Evolutionary conservation across 805 yeast genomes (phyloP).

Genomic region (Allodekkera sacchari): DNA sequence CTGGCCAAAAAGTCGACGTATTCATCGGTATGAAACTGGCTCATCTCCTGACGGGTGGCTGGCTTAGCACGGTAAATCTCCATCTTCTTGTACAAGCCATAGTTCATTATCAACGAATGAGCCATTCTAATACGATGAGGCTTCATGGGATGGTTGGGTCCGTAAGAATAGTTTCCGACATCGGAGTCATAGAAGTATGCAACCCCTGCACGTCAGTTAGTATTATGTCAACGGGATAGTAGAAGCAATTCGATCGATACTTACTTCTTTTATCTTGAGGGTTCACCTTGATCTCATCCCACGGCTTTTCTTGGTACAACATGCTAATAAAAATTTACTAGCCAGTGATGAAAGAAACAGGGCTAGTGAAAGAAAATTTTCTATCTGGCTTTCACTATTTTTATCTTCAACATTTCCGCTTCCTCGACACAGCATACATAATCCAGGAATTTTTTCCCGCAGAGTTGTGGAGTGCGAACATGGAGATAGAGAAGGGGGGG

Average conservation of each 20-base stretch:
- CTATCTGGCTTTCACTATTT: not conserved
- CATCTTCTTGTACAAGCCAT: constrained; percentile 94
- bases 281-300: constrained; percentile 52
- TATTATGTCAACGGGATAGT: not conserved
- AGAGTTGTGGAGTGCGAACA: too few species aligned
- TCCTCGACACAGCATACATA: too few species aligned
- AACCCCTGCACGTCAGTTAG: constrained; percentile 32
- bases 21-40: constrained; percentile 97
- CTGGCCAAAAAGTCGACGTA: constrained; percentile 87
- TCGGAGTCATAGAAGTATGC: constrained; percentile 85
- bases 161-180: constrained; percentile 96
- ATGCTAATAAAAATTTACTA: too few species aligned
- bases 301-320: constrained; percentile 48
- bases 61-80: constrained; percentile 96
- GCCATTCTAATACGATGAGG: constrained; percentile 99
- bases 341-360: too few species aligned
- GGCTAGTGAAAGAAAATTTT: too few species aligned
- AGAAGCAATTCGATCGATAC: constrained; percentile 10
- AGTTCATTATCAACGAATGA: constrained; percentile 92
- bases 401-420: not conserved
- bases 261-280: constrained; percentile 42
- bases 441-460: too few species aligned
- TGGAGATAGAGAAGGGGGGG: too few species aligned
- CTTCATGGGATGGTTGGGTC: constrained; percentile 98
- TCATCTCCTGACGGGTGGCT: constrained; percentile 96